A percentile compares a stretch with the other conserved stretches of the same genome.
These are phyloP conservation scores for Leccinum rimulosum DNA, from an alignment of 768 basidiomycete species.

Conservation along the genomic window DNA sequence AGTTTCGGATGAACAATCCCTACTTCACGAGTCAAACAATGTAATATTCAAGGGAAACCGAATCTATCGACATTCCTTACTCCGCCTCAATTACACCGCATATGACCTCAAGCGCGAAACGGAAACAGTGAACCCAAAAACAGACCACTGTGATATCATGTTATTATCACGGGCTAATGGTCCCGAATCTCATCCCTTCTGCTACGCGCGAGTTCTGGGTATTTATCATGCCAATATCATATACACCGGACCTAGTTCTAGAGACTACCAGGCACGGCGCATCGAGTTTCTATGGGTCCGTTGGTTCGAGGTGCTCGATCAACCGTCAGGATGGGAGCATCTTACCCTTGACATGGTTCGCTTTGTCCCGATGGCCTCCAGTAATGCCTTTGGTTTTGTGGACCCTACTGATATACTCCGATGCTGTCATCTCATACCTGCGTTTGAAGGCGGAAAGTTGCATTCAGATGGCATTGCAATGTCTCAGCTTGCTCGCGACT, in stretches of 20 bases:
- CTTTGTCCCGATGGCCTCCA: not conserved
- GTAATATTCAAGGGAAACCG: not conserved
- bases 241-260: not conserved
- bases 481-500: too few relatives aligned
- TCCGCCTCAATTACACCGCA: not conserved
- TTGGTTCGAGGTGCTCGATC: not conserved
- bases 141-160: not conserved
- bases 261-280: not conserved
- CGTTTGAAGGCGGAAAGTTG: too few relatives aligned
- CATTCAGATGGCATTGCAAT: too few relatives aligned
- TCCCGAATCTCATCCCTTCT: not conserved
- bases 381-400: not conserved
- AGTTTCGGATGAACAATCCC: too few relatives aligned
- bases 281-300: not conserved
- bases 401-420: not conserved
- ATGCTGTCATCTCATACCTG: not conserved
- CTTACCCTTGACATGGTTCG: not conserved
- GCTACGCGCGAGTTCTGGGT: not conserved
- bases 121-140: not conserved
- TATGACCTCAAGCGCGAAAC: not conserved
- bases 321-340: not conserved
- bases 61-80: not conserved
- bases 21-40: too few relatives aligned
- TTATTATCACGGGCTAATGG: not conserved
- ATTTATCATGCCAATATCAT: not conserved